phyloP scores from a whole-genome alignment of 208 protist genomes.

The Trypanosoma congolense region DNA sequence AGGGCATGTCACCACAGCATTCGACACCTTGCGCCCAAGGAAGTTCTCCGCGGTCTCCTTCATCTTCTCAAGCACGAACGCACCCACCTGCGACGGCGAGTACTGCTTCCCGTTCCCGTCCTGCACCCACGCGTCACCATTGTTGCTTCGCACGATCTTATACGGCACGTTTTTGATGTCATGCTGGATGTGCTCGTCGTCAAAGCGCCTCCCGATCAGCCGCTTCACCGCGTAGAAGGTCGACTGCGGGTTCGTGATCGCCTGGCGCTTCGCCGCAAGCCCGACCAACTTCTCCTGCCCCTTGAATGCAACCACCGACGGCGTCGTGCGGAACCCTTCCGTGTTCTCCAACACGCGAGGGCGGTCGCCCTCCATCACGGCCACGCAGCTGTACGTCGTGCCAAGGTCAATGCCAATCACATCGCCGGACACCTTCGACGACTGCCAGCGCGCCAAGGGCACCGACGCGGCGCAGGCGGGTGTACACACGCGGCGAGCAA shows the following conservation, averaged over 20 bases:
- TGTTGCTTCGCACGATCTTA: slow-evolving; percentile 82
- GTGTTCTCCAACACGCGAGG: slow-evolving; percentile 6
- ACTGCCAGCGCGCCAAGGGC: slow-evolving; percentile 37
- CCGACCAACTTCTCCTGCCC: slow-evolving; percentile 5
- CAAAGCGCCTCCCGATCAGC: slow-evolving; percentile 54
- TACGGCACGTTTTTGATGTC: slow-evolving; percentile 89
- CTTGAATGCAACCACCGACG: slow-evolving; percentile 5
- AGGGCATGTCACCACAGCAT: slow-evolving; percentile 94
- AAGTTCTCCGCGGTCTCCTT: slow-evolving; percentile 73
- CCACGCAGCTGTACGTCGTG: slow-evolving; percentile 6
- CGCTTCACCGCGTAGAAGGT: slow-evolving; percentile 88
- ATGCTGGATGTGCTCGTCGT: slow-evolving; percentile 43
- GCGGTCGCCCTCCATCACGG: slow-evolving; percentile 5
- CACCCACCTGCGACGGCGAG: slow-evolving; percentile 50
- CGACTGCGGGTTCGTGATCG: slow-evolving; percentile 25
- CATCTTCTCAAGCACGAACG: slow-evolving; percentile 83
- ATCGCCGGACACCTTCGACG: slow-evolving; percentile 62
- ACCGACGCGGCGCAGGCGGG: slow-evolving; percentile 23
- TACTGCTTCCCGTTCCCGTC: slow-evolving; percentile 34
- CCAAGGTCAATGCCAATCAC: slow-evolving; percentile 5
- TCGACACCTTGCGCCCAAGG: slow-evolving; percentile 73
- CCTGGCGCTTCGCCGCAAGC: slow-evolving; percentile 6
- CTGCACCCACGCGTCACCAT: slow-evolving; percentile 6
- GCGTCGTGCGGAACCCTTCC: slow-evolving; percentile 1
- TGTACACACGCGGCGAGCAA: slow-evolving; percentile 54